Base-by-base conservation (phyloP, 352 stramenopile species). In the Phytophthora cajani region DNA sequence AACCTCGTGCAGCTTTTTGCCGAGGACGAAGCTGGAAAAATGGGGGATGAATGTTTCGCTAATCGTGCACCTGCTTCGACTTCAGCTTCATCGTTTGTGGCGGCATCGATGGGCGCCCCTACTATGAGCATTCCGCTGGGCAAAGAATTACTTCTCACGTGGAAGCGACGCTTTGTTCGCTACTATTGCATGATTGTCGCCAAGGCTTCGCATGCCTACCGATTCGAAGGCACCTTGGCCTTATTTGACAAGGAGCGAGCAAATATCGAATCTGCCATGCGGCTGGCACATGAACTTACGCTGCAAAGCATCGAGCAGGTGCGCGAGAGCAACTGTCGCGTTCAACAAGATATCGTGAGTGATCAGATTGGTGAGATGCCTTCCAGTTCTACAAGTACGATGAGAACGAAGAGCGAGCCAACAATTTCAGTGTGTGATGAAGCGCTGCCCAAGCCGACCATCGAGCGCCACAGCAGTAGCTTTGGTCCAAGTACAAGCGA, bases 1-100 rank as follows among this genome's bases (percentile, higher is more conserved):
- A 95, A 92, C 42, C 81, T 95, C 19, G 83, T 95, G 27, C 88
- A 94, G 64, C 77, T 93, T 36, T 95, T 95, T 71, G 88, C 88
- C 2, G 86, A 95, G 65, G 84, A 93, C 59, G 88, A 95, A 78
- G 85, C 84, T 47, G 79, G 68, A 36, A 71, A 74, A 19, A 75
- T 93, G 61, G 81, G 80, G 16, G 85, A 91, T 5, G 74, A 84
- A 56, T 67, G 63, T 0, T 71, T 88, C 14, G 36, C 74, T 19
- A 70, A 84, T 42, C 19, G 66, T 46, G 58, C 42, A 23, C 11
- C 62, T 44, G 10, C 52, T 47, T 55, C 65, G 16, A 70, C 44
- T 38, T 56, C 67, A 49, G 64, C 21, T 44, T 79, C 79, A 33
- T 88, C 80, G 33, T 88, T 86, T 51, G 78, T 77, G n/a, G 72